Base-by-base conservation (phyloP, 257 asterid species). In the Nicotiana obtusifolia region DNA sequence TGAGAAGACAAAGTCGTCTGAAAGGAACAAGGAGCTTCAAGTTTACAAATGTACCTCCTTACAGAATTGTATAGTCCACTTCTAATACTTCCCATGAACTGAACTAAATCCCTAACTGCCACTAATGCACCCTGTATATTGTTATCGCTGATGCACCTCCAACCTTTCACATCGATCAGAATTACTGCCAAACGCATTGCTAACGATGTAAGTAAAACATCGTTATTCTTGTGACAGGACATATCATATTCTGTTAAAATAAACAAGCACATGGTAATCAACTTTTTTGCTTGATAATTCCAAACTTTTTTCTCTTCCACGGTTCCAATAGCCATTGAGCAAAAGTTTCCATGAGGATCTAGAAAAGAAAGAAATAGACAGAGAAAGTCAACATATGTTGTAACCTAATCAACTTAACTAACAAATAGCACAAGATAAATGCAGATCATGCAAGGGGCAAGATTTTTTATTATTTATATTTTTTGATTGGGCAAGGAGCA, bases 111-210 rank as follows among this genome's bases (percentile, higher is more conserved):
- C 89, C 88, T 90, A 87, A 89, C 92, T 5, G 97, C 91, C 7
- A 76, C 47, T 80, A 86, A 86, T 81, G 94, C 92, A 86, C 83
- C 91, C 80, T 81, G 87, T 56, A 73, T 77, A 65, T 80, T 84
- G 83, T 77, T 84, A 80, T 83, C 88, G 62, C 77, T 61, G 81
- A 90, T 81, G 86, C 89, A 86, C 83, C 89, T 95, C 99, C 99
- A 95, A 87, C 96, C 93, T 88, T 91, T 92, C 31, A 89, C 84
- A 88, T 94, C 99, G 62, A 96, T 95, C 87, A 95, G 87, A 78
- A 88, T 83, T 89, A 95, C 97, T 44, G 96, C 91, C 87, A 95
- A 81, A 73, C 97, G 99, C 97, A 95, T 91, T 77, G 97, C 97
- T 67, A 83, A 85, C 80, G 97, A 90, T 57, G 92, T 87, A 84